Evolutionary conservation across 2,329 filamentous ascomycete species (phyloP).

Genomic region (Penicillium sp.): DNA sequence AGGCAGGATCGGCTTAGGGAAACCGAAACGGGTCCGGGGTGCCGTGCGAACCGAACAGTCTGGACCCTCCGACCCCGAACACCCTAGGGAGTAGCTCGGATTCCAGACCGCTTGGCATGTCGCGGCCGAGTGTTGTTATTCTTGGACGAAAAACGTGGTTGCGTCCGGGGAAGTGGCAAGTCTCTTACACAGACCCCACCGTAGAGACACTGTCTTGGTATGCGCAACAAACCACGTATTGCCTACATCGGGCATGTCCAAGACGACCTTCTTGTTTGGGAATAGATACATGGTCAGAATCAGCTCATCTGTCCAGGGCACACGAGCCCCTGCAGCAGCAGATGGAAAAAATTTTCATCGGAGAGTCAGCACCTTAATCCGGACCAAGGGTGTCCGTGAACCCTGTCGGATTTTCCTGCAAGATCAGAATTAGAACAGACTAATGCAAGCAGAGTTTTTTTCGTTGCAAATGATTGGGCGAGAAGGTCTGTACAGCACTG

Average conservation of each 20-base stretch:
- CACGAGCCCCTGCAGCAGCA: slow-evolving; percentile 7
- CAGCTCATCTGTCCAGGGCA: not conserved
- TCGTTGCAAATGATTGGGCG: slow-evolving; percentile 20
- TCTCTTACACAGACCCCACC: slow-evolving; percentile 1
- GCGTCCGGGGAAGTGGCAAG: slow-evolving; percentile 24
- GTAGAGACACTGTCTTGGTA: not conserved
- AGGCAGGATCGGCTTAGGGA: slow-evolving; percentile 1
- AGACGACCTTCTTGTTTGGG: slow-evolving; percentile 9
- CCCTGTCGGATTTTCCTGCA: slow-evolving; percentile 13
- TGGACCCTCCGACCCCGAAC: slow-evolving; percentile 6
- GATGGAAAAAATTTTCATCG: slow-evolving; percentile 15
- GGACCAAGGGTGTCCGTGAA: slow-evolving; percentile 2
- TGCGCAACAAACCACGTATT: slow-evolving; percentile 1
- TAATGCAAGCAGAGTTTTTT: slow-evolving; percentile 22
- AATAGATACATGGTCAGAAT: not conserved
- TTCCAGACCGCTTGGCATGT: slow-evolving; percentile 3
- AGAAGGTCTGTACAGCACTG: slow-evolving; percentile 12
- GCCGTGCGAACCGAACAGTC: slow-evolving; percentile 19
- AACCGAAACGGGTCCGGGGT: slow-evolving; percentile 17
- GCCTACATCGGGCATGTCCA: not conserved
- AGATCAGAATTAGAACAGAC: slow-evolving; percentile 20
- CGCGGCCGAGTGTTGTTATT: slow-evolving; percentile 4
- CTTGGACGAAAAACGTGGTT: slow-evolving; percentile 13
- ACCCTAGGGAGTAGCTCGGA: not conserved
- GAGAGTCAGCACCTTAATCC: slow-evolving; percentile 24